phyloP scores from a whole-genome alignment of 208 protist genomes.

The Leishmania gerbilli region DNA sequence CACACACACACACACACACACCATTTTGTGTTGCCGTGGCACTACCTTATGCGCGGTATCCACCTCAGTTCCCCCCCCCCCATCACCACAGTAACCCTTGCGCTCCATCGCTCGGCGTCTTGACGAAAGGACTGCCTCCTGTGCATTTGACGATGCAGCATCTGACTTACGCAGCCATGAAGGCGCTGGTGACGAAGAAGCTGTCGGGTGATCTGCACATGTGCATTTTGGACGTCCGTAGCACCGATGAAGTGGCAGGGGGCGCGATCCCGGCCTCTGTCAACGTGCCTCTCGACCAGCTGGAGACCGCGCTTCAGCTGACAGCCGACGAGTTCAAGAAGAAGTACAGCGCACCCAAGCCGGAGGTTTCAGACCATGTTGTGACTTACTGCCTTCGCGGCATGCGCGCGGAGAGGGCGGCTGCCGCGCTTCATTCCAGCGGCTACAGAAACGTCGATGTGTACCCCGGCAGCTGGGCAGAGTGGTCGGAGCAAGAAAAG shows the following conservation, averaged over 20 bases:
- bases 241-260: slow-evolving; percentile 47
- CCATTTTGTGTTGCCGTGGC: background rate
- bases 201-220: slow-evolving; percentile 35
- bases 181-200: slow-evolving; percentile 56
- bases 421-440: slow-evolving; percentile 28
- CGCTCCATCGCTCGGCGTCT: too few relatives aligned
- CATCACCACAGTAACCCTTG: background rate
- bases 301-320: slow-evolving; percentile 48
- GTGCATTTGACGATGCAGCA: slow-evolving; percentile 36
- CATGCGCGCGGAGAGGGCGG: slow-evolving; percentile 56
- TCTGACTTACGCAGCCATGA: slow-evolving; percentile 60
- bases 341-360: slow-evolving; percentile 45
- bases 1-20: background rate
- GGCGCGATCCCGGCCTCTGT: slow-evolving; percentile 62
- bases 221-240: slow-evolving; percentile 70
- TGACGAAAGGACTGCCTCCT: background rate
- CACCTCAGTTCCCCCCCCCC: background rate
- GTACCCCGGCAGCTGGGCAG: slow-evolving; percentile 75
- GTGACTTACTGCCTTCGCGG: slow-evolving; percentile 73
- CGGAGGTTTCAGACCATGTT: slow-evolving; percentile 44
- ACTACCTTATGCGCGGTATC: background rate
- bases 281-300: slow-evolving; percentile 65
- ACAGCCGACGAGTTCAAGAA: slow-evolving; percentile 45
- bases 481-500: slow-evolving; percentile 62
- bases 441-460: slow-evolving; percentile 67